These are phyloP conservation scores for Phytophthora rubi DNA, from an alignment of 352 stramenopile species.

Conservation along the genomic window DNA sequence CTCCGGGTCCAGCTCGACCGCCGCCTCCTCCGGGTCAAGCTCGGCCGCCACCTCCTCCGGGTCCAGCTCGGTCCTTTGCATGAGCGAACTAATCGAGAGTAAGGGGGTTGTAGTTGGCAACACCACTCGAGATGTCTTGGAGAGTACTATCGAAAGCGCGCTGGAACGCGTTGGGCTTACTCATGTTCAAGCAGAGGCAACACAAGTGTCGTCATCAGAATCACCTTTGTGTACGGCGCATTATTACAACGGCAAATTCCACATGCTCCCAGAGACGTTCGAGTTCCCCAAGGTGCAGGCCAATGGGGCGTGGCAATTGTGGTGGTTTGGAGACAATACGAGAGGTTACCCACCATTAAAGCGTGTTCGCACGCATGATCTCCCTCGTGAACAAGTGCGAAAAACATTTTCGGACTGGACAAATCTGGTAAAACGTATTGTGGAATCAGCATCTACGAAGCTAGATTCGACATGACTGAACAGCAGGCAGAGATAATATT, in stretches of 20 bases:
- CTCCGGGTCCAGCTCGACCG: too few relatives aligned
- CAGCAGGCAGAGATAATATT: neutral
- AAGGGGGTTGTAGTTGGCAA: conserved; percentile 5
- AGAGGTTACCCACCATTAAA: too few relatives aligned
- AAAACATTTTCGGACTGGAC: too few relatives aligned
- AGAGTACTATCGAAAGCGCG: neutral
- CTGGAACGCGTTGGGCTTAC: neutral
- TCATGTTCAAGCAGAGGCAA: too few relatives aligned
- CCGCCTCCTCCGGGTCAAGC: too few relatives aligned
- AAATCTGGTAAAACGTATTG: neutral
- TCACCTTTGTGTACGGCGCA: neutral
- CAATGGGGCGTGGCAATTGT: conserved; percentile 7
- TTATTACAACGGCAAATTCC: conserved; percentile 14
- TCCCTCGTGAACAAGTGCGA: too few relatives aligned
- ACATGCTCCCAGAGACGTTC: conserved; percentile 10
- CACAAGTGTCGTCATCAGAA: neutral
- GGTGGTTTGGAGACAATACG: conserved; percentile 10
- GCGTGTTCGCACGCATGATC: too few relatives aligned
- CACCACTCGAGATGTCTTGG: conserved; percentile 7
- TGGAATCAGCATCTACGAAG: neutral
- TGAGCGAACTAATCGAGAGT: neutral
- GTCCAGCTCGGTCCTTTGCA: neutral
- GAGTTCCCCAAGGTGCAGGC: neutral
- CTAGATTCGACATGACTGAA: neutral
- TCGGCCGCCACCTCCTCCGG: too few relatives aligned